Percentiles rank a stretch among this genome's conserved stretches.
Conservation (phyloP, 1,284 basidiomycete species). For the Pseudozyma tsukubaensis region DNA sequence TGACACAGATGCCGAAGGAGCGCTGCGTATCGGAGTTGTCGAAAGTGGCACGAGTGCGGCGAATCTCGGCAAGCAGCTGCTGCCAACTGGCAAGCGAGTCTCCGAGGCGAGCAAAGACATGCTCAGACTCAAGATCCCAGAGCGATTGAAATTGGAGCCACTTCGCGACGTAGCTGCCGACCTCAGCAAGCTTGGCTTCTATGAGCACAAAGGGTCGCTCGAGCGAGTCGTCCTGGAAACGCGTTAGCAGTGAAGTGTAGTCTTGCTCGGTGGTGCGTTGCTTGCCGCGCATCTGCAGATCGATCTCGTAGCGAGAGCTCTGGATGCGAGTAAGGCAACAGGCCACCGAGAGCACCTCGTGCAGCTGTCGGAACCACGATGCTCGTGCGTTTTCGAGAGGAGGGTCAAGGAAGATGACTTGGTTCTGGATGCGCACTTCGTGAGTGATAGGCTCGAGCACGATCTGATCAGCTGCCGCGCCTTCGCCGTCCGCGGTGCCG, state of each 20-base stretch:
- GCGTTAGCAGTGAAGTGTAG: slow-evolving; percentile 84
- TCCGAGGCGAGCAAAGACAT: slow-evolving; percentile 92
- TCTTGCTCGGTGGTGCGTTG: slow-evolving; percentile 39
- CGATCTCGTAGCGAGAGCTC: slow-evolving; percentile 93
- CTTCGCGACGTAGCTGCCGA: slow-evolving; percentile 90
- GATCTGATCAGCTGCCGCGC: slow-evolving; percentile 30
- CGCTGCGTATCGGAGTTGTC: slow-evolving; percentile 94
- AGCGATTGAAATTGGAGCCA: slow-evolving; percentile 99
- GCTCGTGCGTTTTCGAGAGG: slow-evolving; percentile 93
- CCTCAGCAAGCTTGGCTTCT: slow-evolving; percentile 85
- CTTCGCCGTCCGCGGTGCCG: slow-evolving; percentile 11
- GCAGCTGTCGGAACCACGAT: slow-evolving; percentile 89
- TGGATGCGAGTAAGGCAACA: slow-evolving; percentile 88
- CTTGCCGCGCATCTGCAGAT: slow-evolving; percentile 51
- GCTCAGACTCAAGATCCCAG: slow-evolving; percentile 97
- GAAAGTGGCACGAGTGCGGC: slow-evolving; percentile 93
- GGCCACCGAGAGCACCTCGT: slow-evolving; percentile 81
- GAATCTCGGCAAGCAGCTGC: slow-evolving; percentile 91
- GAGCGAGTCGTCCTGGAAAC: slow-evolving; percentile 79
- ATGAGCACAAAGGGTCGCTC: slow-evolving; percentile 86
- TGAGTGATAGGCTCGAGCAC: slow-evolving; percentile 73
- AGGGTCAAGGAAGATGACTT: slow-evolving; percentile 97
- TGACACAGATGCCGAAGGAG: slow-evolving; percentile 87
- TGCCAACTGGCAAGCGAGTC: slow-evolving; percentile 94
- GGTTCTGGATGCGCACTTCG: slow-evolving; percentile 96